Base-by-base conservation (phyloP, 306 rosid species). In the Quercus dentata region DNA sequence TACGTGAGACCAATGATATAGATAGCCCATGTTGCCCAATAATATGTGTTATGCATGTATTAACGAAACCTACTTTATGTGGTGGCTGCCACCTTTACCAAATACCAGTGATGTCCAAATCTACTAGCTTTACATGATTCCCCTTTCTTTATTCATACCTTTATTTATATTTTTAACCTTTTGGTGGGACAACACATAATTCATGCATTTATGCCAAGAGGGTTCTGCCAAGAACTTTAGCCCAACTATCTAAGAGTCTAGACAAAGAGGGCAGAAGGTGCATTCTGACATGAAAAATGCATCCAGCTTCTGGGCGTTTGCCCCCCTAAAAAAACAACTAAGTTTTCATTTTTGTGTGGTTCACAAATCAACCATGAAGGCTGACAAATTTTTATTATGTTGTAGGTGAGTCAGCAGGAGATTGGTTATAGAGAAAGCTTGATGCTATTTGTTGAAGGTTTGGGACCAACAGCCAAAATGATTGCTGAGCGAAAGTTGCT, bases 401-500 rank as follows among this genome's bases (percentile, higher is more conserved):
- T 33, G 49, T 64, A 91, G 94, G 90, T 84, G 20, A 81, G 44
- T 82, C 88, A 81, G 49, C 86, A 79, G 33, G 90, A 84, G 27
- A 49, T 85, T 62, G 71, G 86, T 2, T 89, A 89, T 79, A 83
- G 35, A 74, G 90, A 91, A 57, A 91, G 94, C 84, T 85, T 91
- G 81, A 86, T 83, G 90, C 5, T 79, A 61, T 89, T 86, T 76
- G 86, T 56, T 44, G 86, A 83, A 76, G 92, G 79, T 82, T 82
- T 91, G 78, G 92, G 94, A 82, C 85, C 83, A 27, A 65, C 20
- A 61, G 94, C 86, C 35, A 85, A 86, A 85, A 78, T 69, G 44
- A 77, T 88, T 61, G 90, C 84, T 7, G 79, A 69, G 80, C 84
- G 62, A 82, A 89, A 86, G 74, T 46, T 86, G 78, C 85, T 77